Conservation (phyloP, 2,329 filamentous ascomycete species). For the Pseudogymnoascus sp. region DNA sequence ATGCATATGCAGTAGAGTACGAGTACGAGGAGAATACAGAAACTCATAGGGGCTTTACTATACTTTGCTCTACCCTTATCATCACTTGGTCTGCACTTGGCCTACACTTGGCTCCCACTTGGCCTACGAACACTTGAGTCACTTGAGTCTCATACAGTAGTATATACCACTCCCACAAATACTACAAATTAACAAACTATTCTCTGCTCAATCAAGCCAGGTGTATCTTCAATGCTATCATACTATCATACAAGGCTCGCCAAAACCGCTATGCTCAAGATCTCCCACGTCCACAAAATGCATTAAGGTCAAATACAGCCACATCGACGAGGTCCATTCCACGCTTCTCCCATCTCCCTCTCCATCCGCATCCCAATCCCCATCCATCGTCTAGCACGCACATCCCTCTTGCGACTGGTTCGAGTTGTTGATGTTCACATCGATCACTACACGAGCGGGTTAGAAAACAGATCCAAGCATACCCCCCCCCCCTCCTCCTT, state of each 20-base stretch:
- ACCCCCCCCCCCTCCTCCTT: constrained; percentile 1
- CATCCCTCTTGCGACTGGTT: constrained; percentile 66
- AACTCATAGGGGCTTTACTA: neutral
- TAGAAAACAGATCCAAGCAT: neutral
- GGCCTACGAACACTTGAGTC: neutral
- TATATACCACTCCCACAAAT: constrained; percentile 10
- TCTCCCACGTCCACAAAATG: constrained; percentile 19
- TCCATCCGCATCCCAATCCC: neutral
- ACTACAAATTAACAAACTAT: constrained; percentile 19
- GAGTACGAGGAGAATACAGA: neutral
- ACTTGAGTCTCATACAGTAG: neutral
- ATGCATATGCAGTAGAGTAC: neutral
- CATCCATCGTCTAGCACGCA: constrained; percentile 42
- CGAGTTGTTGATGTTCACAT: constrained; percentile 75
- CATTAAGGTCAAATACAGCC: constrained; percentile 13
- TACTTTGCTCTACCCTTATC: neutral
- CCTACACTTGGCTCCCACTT: neutral
- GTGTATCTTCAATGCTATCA: constrained; percentile 16
- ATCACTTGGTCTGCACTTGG: neutral
- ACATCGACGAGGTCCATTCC: constrained; percentile 14
- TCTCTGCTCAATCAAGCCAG: constrained; percentile 13
- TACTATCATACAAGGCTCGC: constrained; percentile 26
- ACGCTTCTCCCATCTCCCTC: neutral
- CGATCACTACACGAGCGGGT: constrained; percentile 59
- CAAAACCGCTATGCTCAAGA: constrained; percentile 27